Conservation (phyloP, 1,284 basidiomycete species). For the Caloboletus inedulis region DNA sequence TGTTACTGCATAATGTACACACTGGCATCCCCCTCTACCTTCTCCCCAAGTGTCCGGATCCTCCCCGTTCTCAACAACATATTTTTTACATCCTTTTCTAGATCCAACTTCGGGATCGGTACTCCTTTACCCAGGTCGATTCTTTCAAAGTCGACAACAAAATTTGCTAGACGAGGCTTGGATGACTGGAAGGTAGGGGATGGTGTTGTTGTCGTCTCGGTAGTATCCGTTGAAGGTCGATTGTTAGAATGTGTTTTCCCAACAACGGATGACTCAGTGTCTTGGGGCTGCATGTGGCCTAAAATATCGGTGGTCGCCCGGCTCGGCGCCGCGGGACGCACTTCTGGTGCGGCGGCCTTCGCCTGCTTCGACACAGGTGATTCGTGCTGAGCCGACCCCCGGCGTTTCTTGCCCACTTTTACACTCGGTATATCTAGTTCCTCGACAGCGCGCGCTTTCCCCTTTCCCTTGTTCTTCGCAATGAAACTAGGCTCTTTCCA, state of each 20-base stretch:
- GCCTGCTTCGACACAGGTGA: slow-evolving; percentile 14
- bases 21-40: slow-evolving; percentile 20
- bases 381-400: slow-evolving; percentile 3
- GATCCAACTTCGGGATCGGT: slow-evolving; percentile 8
- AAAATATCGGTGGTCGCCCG: not conserved
- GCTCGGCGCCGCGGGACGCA: not conserved
- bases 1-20: slow-evolving; percentile 16
- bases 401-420: slow-evolving; percentile 16
- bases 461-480: slow-evolving; percentile 22
- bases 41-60: slow-evolving; percentile 21
- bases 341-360: slow-evolving; percentile 4
- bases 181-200: not conserved
- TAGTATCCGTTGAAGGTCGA: not conserved
- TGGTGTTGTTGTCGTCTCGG: not conserved
- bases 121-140: slow-evolving; percentile 5
- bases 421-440: slow-evolving; percentile 1
- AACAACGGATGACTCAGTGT: not conserved
- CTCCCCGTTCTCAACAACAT: slow-evolving; percentile 31
- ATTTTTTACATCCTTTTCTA: slow-evolving; percentile 6
- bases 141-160: slow-evolving; percentile 17
- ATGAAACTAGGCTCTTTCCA: slow-evolving; percentile 33
- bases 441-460: slow-evolving; percentile 10
- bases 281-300: not conserved
- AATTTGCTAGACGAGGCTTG: slow-evolving; percentile 22
- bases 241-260: not conserved